phyloP scores from a whole-genome alignment of 2,329 filamentous ascomycete species.

The Neonectria magnoliae region DNA sequence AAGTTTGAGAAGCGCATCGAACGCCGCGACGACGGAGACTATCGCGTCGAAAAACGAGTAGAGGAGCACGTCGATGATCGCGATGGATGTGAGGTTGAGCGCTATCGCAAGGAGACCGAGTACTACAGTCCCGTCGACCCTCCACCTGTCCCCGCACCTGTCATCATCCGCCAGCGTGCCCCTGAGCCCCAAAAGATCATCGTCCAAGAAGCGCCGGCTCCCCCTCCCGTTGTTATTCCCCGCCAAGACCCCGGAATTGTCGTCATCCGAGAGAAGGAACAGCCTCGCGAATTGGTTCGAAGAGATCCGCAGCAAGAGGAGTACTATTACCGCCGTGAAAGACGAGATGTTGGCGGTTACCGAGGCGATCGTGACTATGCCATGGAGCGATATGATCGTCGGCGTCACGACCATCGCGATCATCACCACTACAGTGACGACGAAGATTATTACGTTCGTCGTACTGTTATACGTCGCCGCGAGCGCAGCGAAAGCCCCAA shows the following conservation, averaged over 20 bases:
- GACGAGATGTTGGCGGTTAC: slow-evolving; percentile 55
- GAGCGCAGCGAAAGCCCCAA: slow-evolving; percentile 63
- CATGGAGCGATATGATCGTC: slow-evolving; percentile 51
- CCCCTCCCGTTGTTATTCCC: slow-evolving; percentile 61
- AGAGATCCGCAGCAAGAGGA: slow-evolving; percentile 57
- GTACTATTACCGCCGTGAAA: slow-evolving; percentile 62
- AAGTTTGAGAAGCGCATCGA: slow-evolving; percentile 63
- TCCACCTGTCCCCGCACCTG: slow-evolving; percentile 54
- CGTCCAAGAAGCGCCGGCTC: slow-evolving; percentile 65
- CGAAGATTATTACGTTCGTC: slow-evolving; percentile 59
- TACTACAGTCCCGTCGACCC: slow-evolving; percentile 66
- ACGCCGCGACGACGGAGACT: slow-evolving; percentile 57
- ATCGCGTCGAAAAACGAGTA: slow-evolving; percentile 61
- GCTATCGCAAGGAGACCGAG: slow-evolving; percentile 70
- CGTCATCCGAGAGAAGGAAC: slow-evolving; percentile 55
- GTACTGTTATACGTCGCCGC: slow-evolving; percentile 59
- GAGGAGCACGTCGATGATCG: slow-evolving; percentile 61
- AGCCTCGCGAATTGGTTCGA: slow-evolving; percentile 49
- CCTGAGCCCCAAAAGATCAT: slow-evolving; percentile 69
- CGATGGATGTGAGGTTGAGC: slow-evolving; percentile 62
- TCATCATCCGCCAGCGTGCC: slow-evolving; percentile 66
- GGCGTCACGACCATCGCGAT: slow-evolving; percentile 54
- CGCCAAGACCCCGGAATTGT: slow-evolving; percentile 57
- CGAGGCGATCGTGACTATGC: slow-evolving; percentile 45
- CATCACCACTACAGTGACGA: slow-evolving; percentile 59